A percentile compares a stretch with the other conserved stretches of the same genome.
Conservation (phyloP, 2,329 filamentous ascomycete species). For the Venturia aucupariae region DNA sequence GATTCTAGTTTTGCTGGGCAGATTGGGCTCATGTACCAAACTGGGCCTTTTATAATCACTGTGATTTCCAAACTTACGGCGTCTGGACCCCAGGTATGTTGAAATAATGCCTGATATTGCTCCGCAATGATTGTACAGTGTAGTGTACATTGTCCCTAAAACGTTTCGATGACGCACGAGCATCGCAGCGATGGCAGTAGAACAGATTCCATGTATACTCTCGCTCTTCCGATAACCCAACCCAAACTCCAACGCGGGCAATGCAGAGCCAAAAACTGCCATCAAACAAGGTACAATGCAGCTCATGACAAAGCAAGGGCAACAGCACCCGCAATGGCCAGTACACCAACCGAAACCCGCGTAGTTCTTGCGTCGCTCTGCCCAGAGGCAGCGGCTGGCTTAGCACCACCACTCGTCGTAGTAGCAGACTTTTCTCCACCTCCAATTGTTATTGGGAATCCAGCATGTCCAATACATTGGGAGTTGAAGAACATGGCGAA, state of each 20-base stretch:
- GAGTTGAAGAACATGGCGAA: constrained; percentile 9
- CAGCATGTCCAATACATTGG: not conserved
- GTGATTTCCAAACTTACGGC: too few relatives aligned
- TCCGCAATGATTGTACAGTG: not conserved
- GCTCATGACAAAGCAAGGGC: not conserved
- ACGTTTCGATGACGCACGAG: not conserved
- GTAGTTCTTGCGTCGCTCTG: not conserved
- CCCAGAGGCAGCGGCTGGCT: not conserved
- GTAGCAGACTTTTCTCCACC: not conserved
- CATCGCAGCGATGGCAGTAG: not conserved
- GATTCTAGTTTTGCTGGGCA: not conserved
- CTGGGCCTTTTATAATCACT: not conserved
- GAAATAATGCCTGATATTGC: too few relatives aligned
- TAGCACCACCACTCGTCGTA: constrained; percentile 2
- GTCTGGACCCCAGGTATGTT: too few relatives aligned
- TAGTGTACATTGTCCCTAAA: not conserved
- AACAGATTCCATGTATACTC: not conserved
- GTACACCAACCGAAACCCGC: not conserved
- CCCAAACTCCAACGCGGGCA: not conserved
- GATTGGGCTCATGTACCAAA: not conserved
- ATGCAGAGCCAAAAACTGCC: not conserved
- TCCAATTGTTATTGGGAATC: constrained; percentile 4
- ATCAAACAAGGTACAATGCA: not conserved
- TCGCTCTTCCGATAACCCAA: not conserved
- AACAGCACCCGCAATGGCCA: not conserved